Base-by-base conservation (phyloP, 2,329 filamentous ascomycete species). In the Seiridium cupressi region DNA sequence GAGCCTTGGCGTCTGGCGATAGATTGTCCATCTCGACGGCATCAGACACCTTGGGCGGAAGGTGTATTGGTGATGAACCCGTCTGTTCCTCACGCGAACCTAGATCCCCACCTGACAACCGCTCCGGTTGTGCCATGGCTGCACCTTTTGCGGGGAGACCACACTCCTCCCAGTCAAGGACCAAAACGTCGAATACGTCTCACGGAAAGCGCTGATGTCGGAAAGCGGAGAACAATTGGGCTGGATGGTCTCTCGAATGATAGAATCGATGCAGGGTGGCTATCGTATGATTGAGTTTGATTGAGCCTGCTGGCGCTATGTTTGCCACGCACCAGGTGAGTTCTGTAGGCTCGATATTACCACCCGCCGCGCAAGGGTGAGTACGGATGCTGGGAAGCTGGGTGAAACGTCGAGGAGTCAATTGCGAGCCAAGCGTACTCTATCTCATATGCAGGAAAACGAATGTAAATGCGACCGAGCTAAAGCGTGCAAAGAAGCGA, bases 11-110 rank as follows among this genome's bases (percentile, higher is more conserved):
- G 11, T 59, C 40, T 31, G 57, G 57, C 18, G 57, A 46, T 32
- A 59, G 48, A 31, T 53, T 54, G 31, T 59, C 57, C 57, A 59
- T 53, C 49, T 59, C 57, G 18, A 59, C 57, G 10, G 57, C 48
- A 13, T 59, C 48, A 40, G 49, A 46, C 11, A 34, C 6, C 32
- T 53, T 59, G 26, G 47, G 13, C 54, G 31, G 31, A 42, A 31
- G 49, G 10, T 59, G 57, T 54, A 48, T 47, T 47, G 57, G 35
- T 49, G 57, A 8, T 32, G 48, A 13, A 42, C 48, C 10, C 38
- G 40, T 26, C 34, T 57, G 42, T 40, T 53, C 57, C 36, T 59
- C 57, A 34, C 48, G 57, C 42, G 42, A 59, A 54, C 47, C 49
- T 10, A 47, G 48, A 47, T 59, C 57, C 36, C 57, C 57, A 59